Conservation (phyloP, 1,139 yeast species). For the Taphrina wiesneri region DNA sequence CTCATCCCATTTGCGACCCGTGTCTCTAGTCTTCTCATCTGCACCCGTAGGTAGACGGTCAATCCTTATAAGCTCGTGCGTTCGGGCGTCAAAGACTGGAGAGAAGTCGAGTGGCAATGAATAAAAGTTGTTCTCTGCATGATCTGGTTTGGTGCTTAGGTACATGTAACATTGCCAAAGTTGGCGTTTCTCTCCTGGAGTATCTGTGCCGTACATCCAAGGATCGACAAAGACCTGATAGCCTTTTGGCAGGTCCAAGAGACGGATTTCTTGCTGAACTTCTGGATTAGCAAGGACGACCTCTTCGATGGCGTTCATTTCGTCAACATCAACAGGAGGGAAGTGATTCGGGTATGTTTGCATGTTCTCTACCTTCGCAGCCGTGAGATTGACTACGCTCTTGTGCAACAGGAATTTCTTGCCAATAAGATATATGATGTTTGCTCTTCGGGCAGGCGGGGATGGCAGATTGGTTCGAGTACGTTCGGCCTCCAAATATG, state of each 20-base stretch:
- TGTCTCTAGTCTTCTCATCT: slow-evolving; percentile 67
- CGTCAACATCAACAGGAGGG: slow-evolving; percentile 69
- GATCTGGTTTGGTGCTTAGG: slow-evolving; percentile 72
- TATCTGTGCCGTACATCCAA: slow-evolving; percentile 83
- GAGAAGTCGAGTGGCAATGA: slow-evolving; percentile 81
- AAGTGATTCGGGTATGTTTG: slow-evolving; percentile 56
- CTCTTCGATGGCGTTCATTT: slow-evolving; percentile 62
- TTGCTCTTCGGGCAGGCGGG: slow-evolving; percentile 72
- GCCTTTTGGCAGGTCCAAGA: slow-evolving; percentile 58
- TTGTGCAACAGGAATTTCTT: slow-evolving; percentile 62
- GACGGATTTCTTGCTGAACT: slow-evolving; percentile 71
- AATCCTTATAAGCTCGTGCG: slow-evolving; percentile 63
- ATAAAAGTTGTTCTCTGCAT: slow-evolving; percentile 59
- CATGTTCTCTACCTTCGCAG: slow-evolving; percentile 53
- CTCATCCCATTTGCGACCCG: slow-evolving; percentile 40
- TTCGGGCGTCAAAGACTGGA: slow-evolving; percentile 75
- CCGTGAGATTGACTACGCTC: slow-evolving; percentile 61
- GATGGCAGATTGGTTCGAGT: slow-evolving; percentile 51
- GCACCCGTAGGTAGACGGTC: slow-evolving; percentile 73
- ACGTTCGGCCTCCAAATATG: slow-evolving; percentile 55
- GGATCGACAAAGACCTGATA: slow-evolving; percentile 74
- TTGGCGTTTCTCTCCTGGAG: slow-evolving; percentile 75
- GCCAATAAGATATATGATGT: slow-evolving; percentile 59
- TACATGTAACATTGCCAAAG: slow-evolving; percentile 78
- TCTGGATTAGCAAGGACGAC: slow-evolving; percentile 65